Conservation (phyloP, 192 early-diverging fungal genomes). For the Coemansia reversa region DNA sequence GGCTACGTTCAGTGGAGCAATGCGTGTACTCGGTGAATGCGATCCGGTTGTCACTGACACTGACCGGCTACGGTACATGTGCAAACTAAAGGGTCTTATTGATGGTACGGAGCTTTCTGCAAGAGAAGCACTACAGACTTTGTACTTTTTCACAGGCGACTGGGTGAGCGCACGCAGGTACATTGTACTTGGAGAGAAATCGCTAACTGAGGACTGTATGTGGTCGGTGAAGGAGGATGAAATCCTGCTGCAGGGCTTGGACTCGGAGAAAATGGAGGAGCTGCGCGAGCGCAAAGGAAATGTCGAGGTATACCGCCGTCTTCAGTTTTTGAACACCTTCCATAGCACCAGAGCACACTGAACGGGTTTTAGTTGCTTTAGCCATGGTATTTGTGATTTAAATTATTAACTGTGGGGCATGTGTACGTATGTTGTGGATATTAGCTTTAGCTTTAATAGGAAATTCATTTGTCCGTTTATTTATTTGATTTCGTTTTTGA, state of each 20-base stretch:
- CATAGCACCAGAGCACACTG: slow-evolving; percentile 14
- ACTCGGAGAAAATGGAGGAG: slow-evolving; percentile 26
- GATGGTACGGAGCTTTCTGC: slow-evolving; percentile 26
- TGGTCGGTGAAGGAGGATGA: slow-evolving; percentile 43
- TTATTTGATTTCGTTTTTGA: slow-evolving; percentile 1
- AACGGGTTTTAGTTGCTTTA: neutral
- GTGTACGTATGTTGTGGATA: neutral
- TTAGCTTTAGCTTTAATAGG: neutral
- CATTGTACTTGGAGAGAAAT: slow-evolving; percentile 17
- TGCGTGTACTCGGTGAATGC: slow-evolving; percentile 47
- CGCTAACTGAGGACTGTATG: slow-evolving; percentile 19
- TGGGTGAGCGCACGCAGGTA: slow-evolving; percentile 47
- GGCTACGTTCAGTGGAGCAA: slow-evolving; percentile 44
- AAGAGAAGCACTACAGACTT: slow-evolving; percentile 27
- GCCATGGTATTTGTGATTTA: no score
- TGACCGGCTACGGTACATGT: slow-evolving; percentile 40
- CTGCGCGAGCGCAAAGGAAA: slow-evolving; percentile 43
- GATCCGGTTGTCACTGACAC: slow-evolving; percentile 29
- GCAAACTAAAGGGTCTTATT: slow-evolving; percentile 48
- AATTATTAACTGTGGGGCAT: no score
- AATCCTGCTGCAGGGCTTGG: slow-evolving; percentile 21
- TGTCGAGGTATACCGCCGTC: slow-evolving; percentile 49
- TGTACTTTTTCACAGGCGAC: slow-evolving; percentile 50
- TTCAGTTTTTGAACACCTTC: slow-evolving; percentile 54
- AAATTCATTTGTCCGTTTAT: neutral